Evolutionary conservation across 768 basidiomycete genomes (phyloP).

Genomic region (Rubroboletus pulcherrimus): DNA sequence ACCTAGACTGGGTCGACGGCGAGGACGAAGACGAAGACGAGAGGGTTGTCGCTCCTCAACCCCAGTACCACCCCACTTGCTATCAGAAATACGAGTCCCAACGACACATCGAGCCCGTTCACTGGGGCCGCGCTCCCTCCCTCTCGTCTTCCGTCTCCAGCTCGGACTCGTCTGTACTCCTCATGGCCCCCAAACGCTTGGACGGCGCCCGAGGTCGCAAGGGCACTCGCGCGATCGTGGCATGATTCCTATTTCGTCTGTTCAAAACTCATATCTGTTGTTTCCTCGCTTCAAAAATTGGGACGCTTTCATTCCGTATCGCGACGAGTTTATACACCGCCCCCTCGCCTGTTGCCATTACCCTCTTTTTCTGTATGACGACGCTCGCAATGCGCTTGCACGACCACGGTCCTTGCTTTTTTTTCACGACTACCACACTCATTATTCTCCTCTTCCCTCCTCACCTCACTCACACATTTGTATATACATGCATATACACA

Average conservation of each 20-base stretch:
- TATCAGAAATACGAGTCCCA: slow-evolving; percentile 15
- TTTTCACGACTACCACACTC: slow-evolving; percentile 24
- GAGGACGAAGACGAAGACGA: slow-evolving; percentile 22
- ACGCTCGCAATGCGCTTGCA: slow-evolving; percentile 19
- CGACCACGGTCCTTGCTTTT: slow-evolving; percentile 21
- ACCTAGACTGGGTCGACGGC: slow-evolving; percentile 28
- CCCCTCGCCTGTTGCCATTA: slow-evolving; percentile 1
- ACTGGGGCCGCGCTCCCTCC: slow-evolving; percentile 21
- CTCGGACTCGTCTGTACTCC: slow-evolving; percentile 27
- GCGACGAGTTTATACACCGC: slow-evolving; percentile 16
- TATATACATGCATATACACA: slow-evolving; percentile 38
- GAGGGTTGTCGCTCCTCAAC: slow-evolving; percentile 16
- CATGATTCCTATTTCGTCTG: slow-evolving; percentile 12
- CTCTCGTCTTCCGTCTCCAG: slow-evolving; percentile 21
- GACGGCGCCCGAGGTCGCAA: slow-evolving; percentile 16
- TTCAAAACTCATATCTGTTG: neutral
- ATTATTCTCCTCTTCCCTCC: slow-evolving; percentile 16
- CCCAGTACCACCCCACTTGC: slow-evolving; percentile 14
- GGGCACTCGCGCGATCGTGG: slow-evolving; percentile 4
- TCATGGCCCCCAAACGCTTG: slow-evolving; percentile 28
- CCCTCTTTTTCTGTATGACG: slow-evolving; percentile 6
- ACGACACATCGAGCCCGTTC: slow-evolving; percentile 2
- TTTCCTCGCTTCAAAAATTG: slow-evolving; percentile 7
- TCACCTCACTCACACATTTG: slow-evolving; percentile 29
- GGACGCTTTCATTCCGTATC: slow-evolving; percentile 22